phyloP scores from a whole-genome alignment of 371 early-diverging fungal genomes.

The Mortierella sp. region DNA sequence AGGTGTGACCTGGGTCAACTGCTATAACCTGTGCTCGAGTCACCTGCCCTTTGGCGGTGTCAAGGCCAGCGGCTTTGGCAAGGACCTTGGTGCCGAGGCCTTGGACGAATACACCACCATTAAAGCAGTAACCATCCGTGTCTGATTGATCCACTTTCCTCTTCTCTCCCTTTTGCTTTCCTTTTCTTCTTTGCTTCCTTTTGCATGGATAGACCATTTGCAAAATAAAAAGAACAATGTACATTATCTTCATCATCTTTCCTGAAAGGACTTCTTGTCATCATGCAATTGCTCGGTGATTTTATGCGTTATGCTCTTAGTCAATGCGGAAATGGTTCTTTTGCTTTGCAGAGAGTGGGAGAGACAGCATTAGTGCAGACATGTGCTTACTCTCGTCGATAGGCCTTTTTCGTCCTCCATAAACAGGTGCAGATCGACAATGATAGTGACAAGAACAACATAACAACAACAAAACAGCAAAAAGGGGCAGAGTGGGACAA shows the following conservation, averaged over 20 bases:
- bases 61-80: conserved; percentile 89
- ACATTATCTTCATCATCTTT: not conserved
- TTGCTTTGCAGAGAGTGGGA: not conserved
- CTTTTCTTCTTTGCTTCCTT: not conserved
- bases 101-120: conserved; percentile 77
- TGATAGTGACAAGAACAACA: not conserved
- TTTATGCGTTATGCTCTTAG: not conserved
- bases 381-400: not conserved
- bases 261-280: not conserved
- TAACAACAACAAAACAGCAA: not conserved
- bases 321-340: not conserved
- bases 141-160: conserved; percentile 12
- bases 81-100: conserved; percentile 82
- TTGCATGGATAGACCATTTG: not conserved
- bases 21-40: conserved; percentile 70
- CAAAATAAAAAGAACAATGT: conserved; percentile 16
- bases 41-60: conserved; percentile 91
- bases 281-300: not conserved
- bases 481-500: not conserved
- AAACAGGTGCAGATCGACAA: not conserved
- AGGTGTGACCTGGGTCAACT: conserved; percentile 89
- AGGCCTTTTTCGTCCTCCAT: not conserved
- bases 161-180: not conserved
- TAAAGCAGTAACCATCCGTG: conserved; percentile 74
- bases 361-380: not conserved